Base-by-base conservation (phyloP, 768 basidiomycete species). In the Pleurotus eryngii region DNA sequence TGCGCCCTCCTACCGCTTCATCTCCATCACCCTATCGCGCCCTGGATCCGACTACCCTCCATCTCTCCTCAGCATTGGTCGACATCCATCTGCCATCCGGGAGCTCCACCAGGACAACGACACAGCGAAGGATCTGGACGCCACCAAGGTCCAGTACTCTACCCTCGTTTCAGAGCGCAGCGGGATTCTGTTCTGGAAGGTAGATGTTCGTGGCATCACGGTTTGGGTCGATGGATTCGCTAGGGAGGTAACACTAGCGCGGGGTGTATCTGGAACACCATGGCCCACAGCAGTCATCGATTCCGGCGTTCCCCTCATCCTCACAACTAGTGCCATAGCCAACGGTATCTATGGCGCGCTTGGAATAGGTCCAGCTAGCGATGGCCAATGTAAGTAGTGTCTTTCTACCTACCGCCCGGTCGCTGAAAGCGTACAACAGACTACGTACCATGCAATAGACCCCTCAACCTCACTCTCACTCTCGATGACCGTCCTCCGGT, bases 261-360 rank as follows among this genome's bases (percentile, higher is more conserved):
- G 62, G 15, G 73, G 77, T 1, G 65, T 67, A 1, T 74, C 70
- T 0, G 84, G 76, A 4, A 70, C 67, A 0, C 68, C 66, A 20
- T 79, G 71, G 40, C 89, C 88, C 0, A 81, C 77, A 45, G 89
- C 87, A 3, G 78, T 90, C n/a, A 64, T 92, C 35, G 90, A 92
- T 66, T 82, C 85, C 0, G 90, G 90, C 0, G 77, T 84, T 0
- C 87, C 90, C 0, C 57, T 79, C 12, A 90, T 92, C 49, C 66
- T 92, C 0, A 80, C 88, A 5, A 82, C 84, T 0, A 70, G 74
- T 3, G 54, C 63, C 3, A 74, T 92, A 17, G 87, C 90, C 14
- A 86, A 92, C 61, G 89, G 77, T 5, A 87, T 92, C 17, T 92
- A 92, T 58, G 90, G 90, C 7, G 86, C 89, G 3, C 71, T 90